phyloP scores from a whole-genome alignment of 1,284 basidiomycete species.

The Cryptococcus maquisensis region DNA sequence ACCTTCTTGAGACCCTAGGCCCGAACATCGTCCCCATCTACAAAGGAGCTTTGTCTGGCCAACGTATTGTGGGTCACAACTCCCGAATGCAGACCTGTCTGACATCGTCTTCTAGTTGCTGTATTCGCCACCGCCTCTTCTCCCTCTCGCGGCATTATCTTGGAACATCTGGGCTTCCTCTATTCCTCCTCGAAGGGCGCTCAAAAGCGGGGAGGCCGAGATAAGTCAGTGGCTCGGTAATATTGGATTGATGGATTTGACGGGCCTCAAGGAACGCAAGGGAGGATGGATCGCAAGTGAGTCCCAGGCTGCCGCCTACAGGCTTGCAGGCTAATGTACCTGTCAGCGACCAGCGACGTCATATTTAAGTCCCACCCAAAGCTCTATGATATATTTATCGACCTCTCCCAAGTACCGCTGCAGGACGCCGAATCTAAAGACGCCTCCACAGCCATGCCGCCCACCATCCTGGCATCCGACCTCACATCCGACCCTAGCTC shows the following conservation, averaged over 20 bases:
- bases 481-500: conserved; percentile 1
- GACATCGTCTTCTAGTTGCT: conserved; percentile 23
- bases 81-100: background rate
- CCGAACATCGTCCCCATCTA: conserved; percentile 37
- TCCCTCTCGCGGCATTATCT: conserved; percentile 36
- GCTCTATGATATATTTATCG: conserved; percentile 41
- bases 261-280: conserved; percentile 21
- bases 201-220: conserved; percentile 8
- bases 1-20: conserved; percentile 33
- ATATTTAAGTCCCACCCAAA: conserved; percentile 37
- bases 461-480: conserved; percentile 6
- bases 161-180: conserved; percentile 42
- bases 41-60: conserved; percentile 37
- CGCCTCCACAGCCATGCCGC: conserved; percentile 8
- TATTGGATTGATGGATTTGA: conserved; percentile 41
- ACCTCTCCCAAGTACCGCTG: conserved; percentile 29
- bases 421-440: background rate
- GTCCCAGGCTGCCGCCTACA: conserved; percentile 7
- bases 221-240: conserved; percentile 33
- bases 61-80: conserved; percentile 31
- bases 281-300: conserved; percentile 44
- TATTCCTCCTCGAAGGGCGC: conserved; percentile 21
- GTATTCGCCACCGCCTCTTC: conserved; percentile 39
- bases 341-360: conserved; percentile 31
- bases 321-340: background rate